These are phyloP conservation scores for Oryza longistaminata DNA, from an alignment of 176 grass and related monocot species.

Conservation along the genomic window DNA sequence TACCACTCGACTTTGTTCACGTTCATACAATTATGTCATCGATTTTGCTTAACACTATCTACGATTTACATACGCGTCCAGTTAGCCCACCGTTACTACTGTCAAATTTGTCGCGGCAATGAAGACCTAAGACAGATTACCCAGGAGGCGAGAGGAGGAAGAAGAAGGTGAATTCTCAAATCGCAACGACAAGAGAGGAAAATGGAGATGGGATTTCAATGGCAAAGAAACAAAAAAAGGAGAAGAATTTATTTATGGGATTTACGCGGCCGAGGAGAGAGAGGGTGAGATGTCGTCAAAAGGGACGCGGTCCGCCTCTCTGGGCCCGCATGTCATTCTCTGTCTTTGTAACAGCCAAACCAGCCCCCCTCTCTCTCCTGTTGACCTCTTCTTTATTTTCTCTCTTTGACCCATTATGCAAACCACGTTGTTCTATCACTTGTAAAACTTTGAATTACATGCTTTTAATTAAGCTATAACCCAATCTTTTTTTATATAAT, in stretches of 20 bases:
- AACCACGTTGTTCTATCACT: not conserved
- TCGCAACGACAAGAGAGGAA: not conserved
- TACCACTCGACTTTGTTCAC: too few species aligned
- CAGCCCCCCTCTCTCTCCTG: too few species aligned
- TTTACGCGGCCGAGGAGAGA: too few species aligned
- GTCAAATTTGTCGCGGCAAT: too few species aligned
- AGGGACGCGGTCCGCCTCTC: not conserved
- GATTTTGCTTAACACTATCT: too few species aligned
- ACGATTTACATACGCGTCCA: too few species aligned
- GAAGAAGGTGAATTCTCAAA: not conserved
- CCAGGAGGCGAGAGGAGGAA: slow-evolving; percentile 25
- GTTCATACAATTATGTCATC: too few species aligned
- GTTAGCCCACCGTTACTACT: too few species aligned
- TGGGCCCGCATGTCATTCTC: not conserved
- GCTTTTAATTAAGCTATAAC: too few species aligned
- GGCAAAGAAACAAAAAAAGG: not conserved
- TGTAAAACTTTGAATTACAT: not conserved
- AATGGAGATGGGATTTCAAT: not conserved
- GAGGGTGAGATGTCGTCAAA: too few species aligned
- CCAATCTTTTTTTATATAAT: too few species aligned
- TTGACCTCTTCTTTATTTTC: not conserved
- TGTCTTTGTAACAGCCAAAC: not conserved
- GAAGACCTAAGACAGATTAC: too few species aligned
- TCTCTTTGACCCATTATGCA: not conserved
- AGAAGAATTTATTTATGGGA: not conserved